Evolutionary conservation across 2,329 filamentous ascomycete genomes (phyloP).

Genomic region (Cadophora luteo-olivacea): DNA sequence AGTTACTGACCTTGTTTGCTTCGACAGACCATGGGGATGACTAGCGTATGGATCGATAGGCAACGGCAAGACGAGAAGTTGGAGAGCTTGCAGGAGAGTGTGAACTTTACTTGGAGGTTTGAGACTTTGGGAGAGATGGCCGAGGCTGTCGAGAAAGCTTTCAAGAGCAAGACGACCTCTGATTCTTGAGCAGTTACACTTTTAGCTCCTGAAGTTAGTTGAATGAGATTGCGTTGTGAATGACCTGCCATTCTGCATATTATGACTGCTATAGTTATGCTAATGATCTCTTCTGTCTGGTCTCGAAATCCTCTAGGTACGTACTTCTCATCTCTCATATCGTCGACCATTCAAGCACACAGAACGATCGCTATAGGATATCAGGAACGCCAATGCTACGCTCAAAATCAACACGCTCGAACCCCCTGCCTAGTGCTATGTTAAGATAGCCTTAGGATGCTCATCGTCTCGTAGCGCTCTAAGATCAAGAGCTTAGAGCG

Average conservation of each 20-base stretch:
- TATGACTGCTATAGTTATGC: constrained; percentile 18
- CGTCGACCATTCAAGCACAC: neutral
- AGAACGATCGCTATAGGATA: constrained; percentile 25
- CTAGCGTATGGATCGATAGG: constrained; percentile 62
- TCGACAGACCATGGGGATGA: constrained; percentile 56
- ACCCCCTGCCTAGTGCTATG: constrained; percentile 8
- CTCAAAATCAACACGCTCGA: constrained; percentile 32
- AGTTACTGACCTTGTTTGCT: neutral
- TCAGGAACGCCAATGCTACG: constrained; percentile 35
- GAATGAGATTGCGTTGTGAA: neutral
- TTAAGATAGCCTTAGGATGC: constrained; percentile 16
- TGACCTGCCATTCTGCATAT: constrained; percentile 1
- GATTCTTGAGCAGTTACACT: neutral
- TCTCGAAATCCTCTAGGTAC: constrained; percentile 1
- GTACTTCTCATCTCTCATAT: neutral
- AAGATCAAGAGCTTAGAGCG: constrained; percentile 56
- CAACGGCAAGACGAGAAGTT: constrained; percentile 43
- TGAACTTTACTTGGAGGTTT: constrained; percentile 62
- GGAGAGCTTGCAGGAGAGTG: constrained; percentile 49
- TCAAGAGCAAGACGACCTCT: constrained; percentile 13
- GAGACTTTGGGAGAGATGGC: constrained; percentile 51
- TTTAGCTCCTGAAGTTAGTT: neutral
- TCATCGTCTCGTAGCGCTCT: neutral
- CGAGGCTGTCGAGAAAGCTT: constrained; percentile 28
- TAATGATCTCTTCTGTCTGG: constrained; percentile 8